phyloP scores from a whole-genome alignment of 108 stramenopile genomes.

The Nitzschia palea region DNA sequence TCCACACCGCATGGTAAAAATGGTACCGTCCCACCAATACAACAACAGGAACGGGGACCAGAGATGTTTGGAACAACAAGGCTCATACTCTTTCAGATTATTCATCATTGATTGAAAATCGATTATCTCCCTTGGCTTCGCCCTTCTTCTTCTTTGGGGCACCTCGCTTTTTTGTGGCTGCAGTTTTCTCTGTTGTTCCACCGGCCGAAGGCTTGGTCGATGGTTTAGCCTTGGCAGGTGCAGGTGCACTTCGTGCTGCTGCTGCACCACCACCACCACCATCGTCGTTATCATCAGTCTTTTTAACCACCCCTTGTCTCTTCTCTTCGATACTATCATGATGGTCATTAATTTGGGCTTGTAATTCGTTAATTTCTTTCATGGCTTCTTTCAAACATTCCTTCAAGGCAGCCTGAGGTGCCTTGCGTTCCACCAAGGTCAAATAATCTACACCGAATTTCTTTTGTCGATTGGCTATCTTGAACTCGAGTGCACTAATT shows the following conservation, averaged over 20 bases:
- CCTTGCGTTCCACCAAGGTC: slow-evolving; percentile 10
- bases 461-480: slow-evolving; percentile 24
- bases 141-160: slow-evolving; percentile 10
- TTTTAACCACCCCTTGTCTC: not conserved
- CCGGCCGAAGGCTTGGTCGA: not conserved
- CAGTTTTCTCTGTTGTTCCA: not conserved
- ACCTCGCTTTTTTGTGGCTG: slow-evolving; percentile 9
- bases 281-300: slow-evolving; percentile 3
- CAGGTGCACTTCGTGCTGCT: not conserved
- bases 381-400: slow-evolving; percentile 17
- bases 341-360: slow-evolving; percentile 4
- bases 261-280: not conserved
- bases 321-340: slow-evolving; percentile 4
- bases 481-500: slow-evolving; percentile 14
- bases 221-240: not conserved
- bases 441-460: slow-evolving; percentile 35
- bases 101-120: slow-evolving; percentile 13
- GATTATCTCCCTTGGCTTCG: slow-evolving; percentile 5
- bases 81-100: no score
- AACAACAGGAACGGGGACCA: no score
- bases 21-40: no score
- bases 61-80: no score
- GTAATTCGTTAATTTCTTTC: slow-evolving; percentile 5
- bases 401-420: slow-evolving; percentile 7
- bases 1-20: no score